Percentiles rank a stretch among this genome's conserved stretches.
Evolutionary conservation across 345 rosid genomes (phyloP).

Genomic region (Citrus sinensis): DNA sequence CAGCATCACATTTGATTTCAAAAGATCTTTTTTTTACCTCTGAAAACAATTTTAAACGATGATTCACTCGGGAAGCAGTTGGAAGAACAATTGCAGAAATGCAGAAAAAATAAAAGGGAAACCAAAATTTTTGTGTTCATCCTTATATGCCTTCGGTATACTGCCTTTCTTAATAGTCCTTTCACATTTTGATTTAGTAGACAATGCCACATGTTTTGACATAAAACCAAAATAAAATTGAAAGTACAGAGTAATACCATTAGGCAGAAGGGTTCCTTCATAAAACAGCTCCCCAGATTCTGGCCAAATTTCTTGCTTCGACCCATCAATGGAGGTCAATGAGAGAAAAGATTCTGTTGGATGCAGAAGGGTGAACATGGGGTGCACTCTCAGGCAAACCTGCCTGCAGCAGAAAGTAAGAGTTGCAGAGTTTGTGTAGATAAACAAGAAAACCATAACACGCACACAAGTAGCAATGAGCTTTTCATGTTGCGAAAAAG

Average conservation of each 20-base stretch:
- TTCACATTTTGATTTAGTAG: not conserved
- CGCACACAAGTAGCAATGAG: not conserved
- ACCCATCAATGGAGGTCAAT: conserved; percentile 67
- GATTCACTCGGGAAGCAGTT: not conserved
- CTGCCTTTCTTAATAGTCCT: not conserved
- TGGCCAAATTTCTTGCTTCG: conserved; percentile 81
- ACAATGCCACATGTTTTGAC: not conserved
- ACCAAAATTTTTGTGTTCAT: not conserved
- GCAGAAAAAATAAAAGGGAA: not conserved
- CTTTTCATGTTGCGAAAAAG: not conserved
- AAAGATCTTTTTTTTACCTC: not conserved
- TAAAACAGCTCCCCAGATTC: conserved; percentile 53
- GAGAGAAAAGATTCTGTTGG: conserved; percentile 65
- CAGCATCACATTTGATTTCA: not conserved
- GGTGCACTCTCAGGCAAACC: conserved; percentile 87
- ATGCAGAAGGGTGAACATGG: conserved; percentile 62
- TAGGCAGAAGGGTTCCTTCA: conserved; percentile 62
- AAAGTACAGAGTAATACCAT: conserved; percentile 38
- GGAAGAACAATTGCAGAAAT: not conserved
- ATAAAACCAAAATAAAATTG: not conserved
- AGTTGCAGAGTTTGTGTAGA: not conserved
- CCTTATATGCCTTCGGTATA: not conserved
- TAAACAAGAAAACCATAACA: not conserved
- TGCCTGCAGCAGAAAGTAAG: conserved; percentile 42
- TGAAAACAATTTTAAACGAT: not conserved